Evolutionary conservation across 805 yeast genomes (phyloP), one percentile per base, ranked within the genome.

Genomic region (Yarrowia hollandica): DNA sequence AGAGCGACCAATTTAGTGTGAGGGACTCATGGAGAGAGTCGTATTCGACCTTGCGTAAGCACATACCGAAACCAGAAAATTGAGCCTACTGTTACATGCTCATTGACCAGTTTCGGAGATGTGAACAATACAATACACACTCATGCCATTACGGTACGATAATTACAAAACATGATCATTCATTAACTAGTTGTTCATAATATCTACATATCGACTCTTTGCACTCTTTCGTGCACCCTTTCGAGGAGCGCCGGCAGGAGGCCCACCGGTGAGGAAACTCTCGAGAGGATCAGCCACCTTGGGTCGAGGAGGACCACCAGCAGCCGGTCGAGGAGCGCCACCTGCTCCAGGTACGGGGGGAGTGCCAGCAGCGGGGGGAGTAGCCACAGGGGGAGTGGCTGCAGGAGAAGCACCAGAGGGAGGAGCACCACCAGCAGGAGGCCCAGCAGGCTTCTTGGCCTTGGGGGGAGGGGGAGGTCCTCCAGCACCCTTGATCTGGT

Each of bases 391-490:
- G 21, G 65, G 35, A 16, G 37, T n/a, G 21, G 46, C 30, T 10
- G 71, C 67, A 46, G 68, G 60, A 10, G 72, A 69, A 19, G 64
- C 48, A 6, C 60, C 63, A 7, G 52, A 6, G 5, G 60, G 56
- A 16, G 61, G 60, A 10, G 55, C 34, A 68, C 63, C 38, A 15
- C 19, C 39, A 28, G 50, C 30, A 16, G 35, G 35, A 11, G 50
- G 30, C 19, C 66, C 61, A 21, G 38, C 55, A 31, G 55, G 38
- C 39, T 48, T 48, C 30, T 48, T 48, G 7, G 55, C 78, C 64
- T 66, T 70, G 22, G 84, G 84, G 1, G 85, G 82, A 4, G 95
- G 94, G 4, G 96, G 92, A 2, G 92, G 85, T 1, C 85, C 83
- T 3, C 82, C 78, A 1, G 81, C 71, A 5, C 76, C 72, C 48